phyloP scores from a whole-genome alignment of 2,329 filamentous ascomycete species.

The Ceratocystis destructans region DNA sequence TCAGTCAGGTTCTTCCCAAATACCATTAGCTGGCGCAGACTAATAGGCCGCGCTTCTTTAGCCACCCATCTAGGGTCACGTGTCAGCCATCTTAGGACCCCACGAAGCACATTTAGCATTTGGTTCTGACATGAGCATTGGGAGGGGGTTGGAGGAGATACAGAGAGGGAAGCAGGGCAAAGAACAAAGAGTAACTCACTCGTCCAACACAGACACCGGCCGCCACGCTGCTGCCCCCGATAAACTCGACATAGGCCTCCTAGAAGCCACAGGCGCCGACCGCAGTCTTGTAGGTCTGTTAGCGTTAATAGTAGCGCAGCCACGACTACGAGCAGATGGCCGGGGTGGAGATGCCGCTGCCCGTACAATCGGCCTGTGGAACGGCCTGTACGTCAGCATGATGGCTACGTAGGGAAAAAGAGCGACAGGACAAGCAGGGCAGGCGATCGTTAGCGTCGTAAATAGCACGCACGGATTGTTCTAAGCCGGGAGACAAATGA shows the following conservation, averaged over 20 bases:
- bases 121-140: not conserved
- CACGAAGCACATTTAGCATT: not conserved
- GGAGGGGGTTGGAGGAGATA: not conserved
- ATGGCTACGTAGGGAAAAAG: not conserved
- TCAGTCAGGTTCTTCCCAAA: constrained; percentile 92
- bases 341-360: not conserved
- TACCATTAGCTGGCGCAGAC: constrained; percentile 88
- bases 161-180: constrained; percentile 11
- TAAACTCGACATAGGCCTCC: not conserved
- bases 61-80: constrained; percentile 63
- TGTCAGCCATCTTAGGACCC: constrained; percentile 20
- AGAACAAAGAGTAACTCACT: constrained; percentile 33
- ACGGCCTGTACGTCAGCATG: not conserved
- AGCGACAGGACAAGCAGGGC: not conserved
- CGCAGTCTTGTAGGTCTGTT: not conserved
- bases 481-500: not conserved
- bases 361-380: not conserved
- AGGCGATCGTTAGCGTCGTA: not conserved
- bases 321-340: not conserved
- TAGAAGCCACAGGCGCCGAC: not conserved
- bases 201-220: constrained; percentile 49
- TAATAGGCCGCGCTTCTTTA: constrained; percentile 86
- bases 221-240: constrained; percentile 39
- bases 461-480: not conserved
- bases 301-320: not conserved